Evolutionary conservation across 2,329 filamentous ascomycete species (phyloP), one percentile per base, ranked within the genome.

Genomic region (Hirsutella thompsonii): DNA sequence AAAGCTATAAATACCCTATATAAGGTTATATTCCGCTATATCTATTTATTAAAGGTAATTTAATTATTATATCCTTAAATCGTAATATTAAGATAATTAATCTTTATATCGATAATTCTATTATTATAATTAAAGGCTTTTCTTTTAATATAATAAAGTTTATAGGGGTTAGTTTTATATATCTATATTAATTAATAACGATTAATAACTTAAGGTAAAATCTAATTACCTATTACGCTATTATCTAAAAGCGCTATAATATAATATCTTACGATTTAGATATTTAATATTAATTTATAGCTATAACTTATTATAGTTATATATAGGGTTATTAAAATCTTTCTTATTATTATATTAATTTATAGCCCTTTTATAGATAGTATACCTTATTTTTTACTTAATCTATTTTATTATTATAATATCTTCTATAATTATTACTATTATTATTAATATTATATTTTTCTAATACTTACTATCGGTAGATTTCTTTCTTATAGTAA

Each of bases 171-270:
- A 13, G 10, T 16, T 16, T 32, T 32, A 32, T 32, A 16, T 32
- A 14, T 16, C 19, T 42, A 39, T 39, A 39, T 30, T 21, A 37
- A 34, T 36, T 42, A 39, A 18, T 37, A 29, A n/a, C 20, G 29
- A 37, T 38, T 39, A 19, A 26, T 39, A 36, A 21, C 32, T 35
- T 2, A 29, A 8, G 20, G 20, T 29, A 36, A 37, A 20, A 42
- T 42, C 39, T 39, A 38, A 23, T 42, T 42, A 39, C 20, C 20
- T 39, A 39, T 39, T 36, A 36, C 18, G 9, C 16, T 39, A 36
- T 20, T 36, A 39, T 32, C n/a, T 32, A 13, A 32, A 14, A 32
- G 30, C n/a, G 13, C 30, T 13, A 14, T 14, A 14, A 32, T 14
- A 14, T 32, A 32, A 32, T 32, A 32, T 32, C 30, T 14, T 14